phyloP scores from a whole-genome alignment of 345 rosid genomes.

The Citrus medica region DNA sequence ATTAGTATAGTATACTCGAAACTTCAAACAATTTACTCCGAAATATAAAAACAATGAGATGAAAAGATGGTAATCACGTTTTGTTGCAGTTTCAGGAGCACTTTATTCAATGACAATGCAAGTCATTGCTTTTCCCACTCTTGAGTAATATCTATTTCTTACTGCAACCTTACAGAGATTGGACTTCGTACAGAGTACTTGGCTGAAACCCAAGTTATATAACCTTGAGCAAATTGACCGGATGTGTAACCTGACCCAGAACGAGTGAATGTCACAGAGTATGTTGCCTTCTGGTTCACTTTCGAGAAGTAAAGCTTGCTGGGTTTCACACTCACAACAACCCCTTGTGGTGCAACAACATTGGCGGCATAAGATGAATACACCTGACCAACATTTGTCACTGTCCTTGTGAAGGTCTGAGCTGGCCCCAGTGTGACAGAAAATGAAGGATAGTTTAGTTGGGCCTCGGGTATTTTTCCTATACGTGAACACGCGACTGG shows the following conservation, averaged over 20 bases:
- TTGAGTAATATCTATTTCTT: too few species aligned
- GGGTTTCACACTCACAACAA: slow-evolving; percentile 37
- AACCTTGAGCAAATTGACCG: slow-evolving; percentile 30
- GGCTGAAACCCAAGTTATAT: slow-evolving; percentile 36
- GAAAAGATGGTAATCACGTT: too few species aligned
- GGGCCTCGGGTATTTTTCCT: slow-evolving; percentile 12
- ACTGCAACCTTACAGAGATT: slow-evolving; percentile 18
- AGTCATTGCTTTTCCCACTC: too few species aligned
- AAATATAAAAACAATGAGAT: too few species aligned
- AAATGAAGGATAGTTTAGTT: slow-evolving; percentile 50
- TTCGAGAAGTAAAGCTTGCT: slow-evolving; percentile 28
- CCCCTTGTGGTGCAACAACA: slow-evolving; percentile 30
- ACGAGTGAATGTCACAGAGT: slow-evolving; percentile 27
- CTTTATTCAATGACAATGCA: too few species aligned
- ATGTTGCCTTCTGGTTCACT: slow-evolving; percentile 34
- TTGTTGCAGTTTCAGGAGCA: too few species aligned
- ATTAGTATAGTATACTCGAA: too few species aligned
- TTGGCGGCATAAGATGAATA: slow-evolving; percentile 21
- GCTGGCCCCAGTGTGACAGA: slow-evolving; percentile 38
- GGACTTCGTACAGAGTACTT: slow-evolving; percentile 39
- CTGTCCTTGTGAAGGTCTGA: slow-evolving; percentile 37
- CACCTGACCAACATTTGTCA: slow-evolving; percentile 42
- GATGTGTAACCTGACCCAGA: not conserved
- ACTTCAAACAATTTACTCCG: too few species aligned
- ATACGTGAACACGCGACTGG: slow-evolving; percentile 19